phyloP scores from a whole-genome alignment of 768 basidiomycete genomes.

The Boletus pseudopeckii region DNA sequence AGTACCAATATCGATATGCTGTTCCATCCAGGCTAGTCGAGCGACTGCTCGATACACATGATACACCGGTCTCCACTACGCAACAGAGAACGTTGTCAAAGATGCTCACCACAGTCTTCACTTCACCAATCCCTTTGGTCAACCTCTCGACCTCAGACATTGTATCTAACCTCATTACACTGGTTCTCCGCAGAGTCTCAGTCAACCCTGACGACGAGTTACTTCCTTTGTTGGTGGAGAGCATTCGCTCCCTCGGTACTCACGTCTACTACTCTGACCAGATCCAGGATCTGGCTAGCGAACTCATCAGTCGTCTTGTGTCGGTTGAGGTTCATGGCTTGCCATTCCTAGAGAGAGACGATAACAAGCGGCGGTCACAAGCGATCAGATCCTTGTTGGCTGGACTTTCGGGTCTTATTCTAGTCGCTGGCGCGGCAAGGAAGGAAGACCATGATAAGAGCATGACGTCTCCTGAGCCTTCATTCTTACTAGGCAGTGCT shows the following conservation, averaged over 20 bases:
- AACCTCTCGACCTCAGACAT: slow-evolving; percentile 91
- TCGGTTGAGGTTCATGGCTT: slow-evolving; percentile 66
- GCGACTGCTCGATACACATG: slow-evolving; percentile 61
- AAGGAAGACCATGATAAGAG: slow-evolving; percentile 20
- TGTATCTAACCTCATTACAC: slow-evolving; percentile 68
- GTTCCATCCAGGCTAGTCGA: slow-evolving; percentile 85
- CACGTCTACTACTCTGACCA: slow-evolving; percentile 97
- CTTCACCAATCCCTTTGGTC: slow-evolving; percentile 74
- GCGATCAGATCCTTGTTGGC: slow-evolving; percentile 70
- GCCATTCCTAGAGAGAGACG: slow-evolving; percentile 37
- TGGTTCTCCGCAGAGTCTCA: slow-evolving; percentile 68
- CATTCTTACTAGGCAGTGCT: slow-evolving; percentile 28
- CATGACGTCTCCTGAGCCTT: slow-evolving; percentile 19
- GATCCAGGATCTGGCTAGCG: slow-evolving; percentile 86
- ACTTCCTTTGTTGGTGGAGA: slow-evolving; percentile 65
- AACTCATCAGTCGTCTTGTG: slow-evolving; percentile 72
- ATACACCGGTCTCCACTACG: slow-evolving; percentile 41
- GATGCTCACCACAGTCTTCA: slow-evolving; percentile 85
- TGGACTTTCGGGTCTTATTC: slow-evolving; percentile 66
- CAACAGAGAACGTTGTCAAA: slow-evolving; percentile 61
- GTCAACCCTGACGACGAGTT: slow-evolving; percentile 61
- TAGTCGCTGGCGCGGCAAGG: slow-evolving; percentile 48
- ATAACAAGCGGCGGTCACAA: slow-evolving; percentile 49
- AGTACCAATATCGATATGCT: slow-evolving; percentile 90
- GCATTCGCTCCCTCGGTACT: slow-evolving; percentile 79